Evolutionary conservation across 768 basidiomycete genomes (phyloP), one percentile per base, ranked within the genome.

Genomic region (Mycena alexandri): DNA sequence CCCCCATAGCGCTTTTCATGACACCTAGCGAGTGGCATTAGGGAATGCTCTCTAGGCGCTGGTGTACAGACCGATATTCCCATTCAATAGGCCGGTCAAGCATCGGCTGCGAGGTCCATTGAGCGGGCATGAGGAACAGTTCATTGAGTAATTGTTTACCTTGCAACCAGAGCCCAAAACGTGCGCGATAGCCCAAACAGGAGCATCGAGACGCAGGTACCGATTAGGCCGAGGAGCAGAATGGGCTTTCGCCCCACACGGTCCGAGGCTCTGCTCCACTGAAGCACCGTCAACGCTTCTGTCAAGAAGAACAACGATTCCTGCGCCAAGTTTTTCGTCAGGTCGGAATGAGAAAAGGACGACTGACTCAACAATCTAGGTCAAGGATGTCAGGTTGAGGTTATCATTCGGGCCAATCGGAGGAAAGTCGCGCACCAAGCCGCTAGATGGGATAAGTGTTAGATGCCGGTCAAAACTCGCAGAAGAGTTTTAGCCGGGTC

Each of bases 1-100:
- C 90, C 0, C 84, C 89, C 79, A 92, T 84, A 72, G 88, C 86
- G 69, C 87, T 89, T 73, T 92, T 86, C 72, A 84, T 82, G 5
- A 85, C 82, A 36, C 85, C 84, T 78, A 72, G 65, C 56, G 72
- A 74, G 76, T 25, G 36, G 54, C 7, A 10, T 14, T 56, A 24
- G n/a, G n/a, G 58, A 34, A 19, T 21, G 11, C 38, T 61, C 64
- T 9, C 11, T 16, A 14, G 19, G 9, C 17, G 14, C 5, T 6
- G 0, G 13, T n/a, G 25, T 21, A 38, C 61, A 3, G 7, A 53
- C 68, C 63, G 21, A 53, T 46, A 38, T 66, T 66, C 21, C 63
- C 61, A 21, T 84, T 92, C 51, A 93, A 34, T 6, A 70, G 50
- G 5, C 69, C 69, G 22, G 43, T 58, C 5, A 67, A 21, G 13